Evolutionary conservation across 179 eudicot species (phyloP), one percentile per base, ranked within the genome.

Genomic region (Camellia oleifera): DNA sequence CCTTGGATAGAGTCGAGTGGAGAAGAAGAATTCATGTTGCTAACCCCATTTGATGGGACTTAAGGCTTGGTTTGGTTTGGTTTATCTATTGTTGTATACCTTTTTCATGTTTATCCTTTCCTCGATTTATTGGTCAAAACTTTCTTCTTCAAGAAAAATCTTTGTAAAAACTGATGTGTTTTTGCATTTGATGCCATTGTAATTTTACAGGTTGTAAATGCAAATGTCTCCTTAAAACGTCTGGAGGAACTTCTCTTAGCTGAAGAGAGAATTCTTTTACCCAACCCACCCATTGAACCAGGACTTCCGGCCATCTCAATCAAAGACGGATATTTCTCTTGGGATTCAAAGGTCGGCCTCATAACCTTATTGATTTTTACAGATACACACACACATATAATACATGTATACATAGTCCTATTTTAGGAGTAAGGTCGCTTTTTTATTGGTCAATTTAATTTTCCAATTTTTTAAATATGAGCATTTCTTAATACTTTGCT

Each of bases 171-270:
- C 66, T 57, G 66, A 42, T 26, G 58, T 74, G 52, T 62, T 63
- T 56, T 58, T 79, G 56, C 70, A 65, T 67, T 62, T 76, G 62
- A 48, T 48, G 26, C 64, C 68, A 42, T 73, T 74, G 76, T 81
- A 40, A 5, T n/a, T 53, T 79, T 76, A 56, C 85, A 94, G 98
- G 93, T 84, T 78, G 98, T 92, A 13, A 92, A 91, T 84, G 94
- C 94, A 69, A 91, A 94, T 83, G 97, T 94, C n/a, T 94, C 98
- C 32, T 79, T 94, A 73, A 91, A 89, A 81, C 93, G 98, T 75
- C 77, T 91, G 83, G 98, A 94, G 82, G 97, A 90, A 70, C 90
- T 93, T 69, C 87, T 93, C 79, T 86, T 93, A 62, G 90, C 94
- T 64, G 97, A 92, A 79, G 97, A 92, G 82, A 90, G 92, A 83